A percentile compares a stretch with the other conserved stretches of the same genome.
phyloP scores from a whole-genome alignment of 1,139 yeast species.

The Candida sojae region DNA sequence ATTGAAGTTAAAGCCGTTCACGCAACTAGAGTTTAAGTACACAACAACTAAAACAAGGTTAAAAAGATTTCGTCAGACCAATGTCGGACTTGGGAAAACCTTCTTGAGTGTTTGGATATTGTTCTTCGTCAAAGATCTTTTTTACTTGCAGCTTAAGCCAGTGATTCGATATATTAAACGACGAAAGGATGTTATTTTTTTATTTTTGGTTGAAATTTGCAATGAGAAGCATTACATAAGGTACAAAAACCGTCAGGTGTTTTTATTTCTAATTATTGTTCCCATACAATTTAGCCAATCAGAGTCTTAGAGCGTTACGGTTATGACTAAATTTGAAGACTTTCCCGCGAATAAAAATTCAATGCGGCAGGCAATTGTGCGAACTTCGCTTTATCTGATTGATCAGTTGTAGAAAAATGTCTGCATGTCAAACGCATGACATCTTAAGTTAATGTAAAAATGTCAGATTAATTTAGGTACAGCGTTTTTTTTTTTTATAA shows the following conservation, averaged over 20 bases:
- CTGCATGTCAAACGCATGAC: background rate
- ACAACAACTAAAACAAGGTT: no score
- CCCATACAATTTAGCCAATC: background rate
- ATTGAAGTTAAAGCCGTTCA: no score
- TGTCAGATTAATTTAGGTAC: background rate
- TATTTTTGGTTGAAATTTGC: no score
- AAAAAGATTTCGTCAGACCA: no score
- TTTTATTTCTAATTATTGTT: background rate
- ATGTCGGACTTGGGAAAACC: no score
- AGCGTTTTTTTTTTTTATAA: background rate
- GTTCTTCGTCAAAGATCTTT: no score
- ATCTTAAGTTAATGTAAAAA: background rate
- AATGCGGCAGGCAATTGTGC: background rate
- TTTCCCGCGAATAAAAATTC: background rate
- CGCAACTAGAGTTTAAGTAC: no score
- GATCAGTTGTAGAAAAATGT: background rate
- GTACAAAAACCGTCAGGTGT: background rate
- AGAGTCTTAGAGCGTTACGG: background rate
- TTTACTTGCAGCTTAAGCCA: no score
- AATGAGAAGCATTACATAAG: background rate
- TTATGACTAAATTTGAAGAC: background rate
- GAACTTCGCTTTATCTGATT: conserved; percentile 4
- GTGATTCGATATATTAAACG: no score
- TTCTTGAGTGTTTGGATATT: no score
- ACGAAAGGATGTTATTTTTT: no score